Conservation (phyloP, 2,329 filamentous ascomycete genomes). For the Pseudocercospora cruenta region DNA sequence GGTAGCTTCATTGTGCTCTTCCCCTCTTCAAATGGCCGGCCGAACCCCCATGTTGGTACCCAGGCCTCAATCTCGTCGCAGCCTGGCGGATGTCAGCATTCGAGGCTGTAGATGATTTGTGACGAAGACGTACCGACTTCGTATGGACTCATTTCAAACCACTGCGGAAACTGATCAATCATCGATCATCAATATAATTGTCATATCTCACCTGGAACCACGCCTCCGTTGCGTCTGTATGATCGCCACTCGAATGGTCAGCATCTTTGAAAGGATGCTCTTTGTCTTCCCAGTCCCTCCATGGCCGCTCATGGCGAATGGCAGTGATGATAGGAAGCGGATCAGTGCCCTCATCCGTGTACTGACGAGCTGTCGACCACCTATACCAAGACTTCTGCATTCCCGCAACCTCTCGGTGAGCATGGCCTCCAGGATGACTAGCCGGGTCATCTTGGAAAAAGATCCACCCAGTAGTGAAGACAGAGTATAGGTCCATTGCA, state of each 20-base stretch:
- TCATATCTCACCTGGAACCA: constrained; percentile 37
- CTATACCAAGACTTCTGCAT: constrained; percentile 35
- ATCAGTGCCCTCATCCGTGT: constrained; percentile 32
- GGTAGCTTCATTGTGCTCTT: constrained; percentile 39
- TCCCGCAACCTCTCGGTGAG: constrained; percentile 30
- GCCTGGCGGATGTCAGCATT: constrained; percentile 6
- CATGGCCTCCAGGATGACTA: constrained; percentile 26
- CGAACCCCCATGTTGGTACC: constrained; percentile 43
- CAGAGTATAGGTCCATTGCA: constrained; percentile 40
- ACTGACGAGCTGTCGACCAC: constrained; percentile 33
- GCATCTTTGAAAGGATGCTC: constrained; percentile 35
- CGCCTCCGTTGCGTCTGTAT: constrained; percentile 39
- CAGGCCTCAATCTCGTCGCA: constrained; percentile 43
- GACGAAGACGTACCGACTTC: constrained; percentile 32
- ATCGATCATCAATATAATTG: too few species aligned
- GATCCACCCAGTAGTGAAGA: constrained; percentile 39
- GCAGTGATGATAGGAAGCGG: constrained; percentile 36
- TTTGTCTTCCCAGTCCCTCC: constrained; percentile 36
- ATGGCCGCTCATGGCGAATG: constrained; percentile 36
- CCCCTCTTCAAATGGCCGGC: constrained; percentile 39
- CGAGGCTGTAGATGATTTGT: neutral
- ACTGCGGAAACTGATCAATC: constrained; percentile 15
- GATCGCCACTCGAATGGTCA: constrained; percentile 31
- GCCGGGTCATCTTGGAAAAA: constrained; percentile 37
- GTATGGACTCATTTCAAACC: constrained; percentile 42